phyloP scores from a whole-genome alignment of 1,284 basidiomycete species.

The Melampsora occidentalis region DNA sequence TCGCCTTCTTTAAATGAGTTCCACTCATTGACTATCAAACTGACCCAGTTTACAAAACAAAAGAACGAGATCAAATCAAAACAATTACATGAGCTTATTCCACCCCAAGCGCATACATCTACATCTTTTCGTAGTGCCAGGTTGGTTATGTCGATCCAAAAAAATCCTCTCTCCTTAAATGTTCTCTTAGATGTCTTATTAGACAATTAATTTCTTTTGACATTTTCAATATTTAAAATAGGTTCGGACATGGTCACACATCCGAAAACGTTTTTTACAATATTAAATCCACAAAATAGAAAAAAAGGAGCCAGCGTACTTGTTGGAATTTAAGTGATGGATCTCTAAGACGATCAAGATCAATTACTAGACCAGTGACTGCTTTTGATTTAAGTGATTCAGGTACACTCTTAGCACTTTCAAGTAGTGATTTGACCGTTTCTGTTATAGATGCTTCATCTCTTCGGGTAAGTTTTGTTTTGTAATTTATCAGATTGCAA shows the following conservation, averaged over 20 bases:
- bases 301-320: not conserved
- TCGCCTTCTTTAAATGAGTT: too few relatives aligned
- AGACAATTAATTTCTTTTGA: too few relatives aligned
- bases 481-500: not conserved
- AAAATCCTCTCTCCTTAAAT: not conserved
- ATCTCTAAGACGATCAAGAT: slow-evolving; percentile 49
- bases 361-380: slow-evolving; percentile 72
- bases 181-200: too few relatives aligned
- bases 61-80: not conserved
- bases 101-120: not conserved
- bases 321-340: slow-evolving; percentile 18
- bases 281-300: not conserved
- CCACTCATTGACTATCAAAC: not conserved
- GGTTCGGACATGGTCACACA: not conserved
- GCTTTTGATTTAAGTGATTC: slow-evolving; percentile 76
- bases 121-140: not conserved
- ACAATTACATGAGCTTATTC: not conserved
- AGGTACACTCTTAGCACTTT: slow-evolving; percentile 78
- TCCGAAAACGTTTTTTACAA: not conserved
- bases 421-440: slow-evolving; percentile 80
- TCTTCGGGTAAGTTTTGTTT: slow-evolving; percentile 64
- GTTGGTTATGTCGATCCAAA: not conserved
- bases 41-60: not conserved
- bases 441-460: slow-evolving; percentile 78
- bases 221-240: not conserved